Percentiles rank a stretch among this genome's conserved stretches.
Conservation (phyloP, 768 basidiomycete genomes). For the Boletus pseudo-olivaceus region DNA sequence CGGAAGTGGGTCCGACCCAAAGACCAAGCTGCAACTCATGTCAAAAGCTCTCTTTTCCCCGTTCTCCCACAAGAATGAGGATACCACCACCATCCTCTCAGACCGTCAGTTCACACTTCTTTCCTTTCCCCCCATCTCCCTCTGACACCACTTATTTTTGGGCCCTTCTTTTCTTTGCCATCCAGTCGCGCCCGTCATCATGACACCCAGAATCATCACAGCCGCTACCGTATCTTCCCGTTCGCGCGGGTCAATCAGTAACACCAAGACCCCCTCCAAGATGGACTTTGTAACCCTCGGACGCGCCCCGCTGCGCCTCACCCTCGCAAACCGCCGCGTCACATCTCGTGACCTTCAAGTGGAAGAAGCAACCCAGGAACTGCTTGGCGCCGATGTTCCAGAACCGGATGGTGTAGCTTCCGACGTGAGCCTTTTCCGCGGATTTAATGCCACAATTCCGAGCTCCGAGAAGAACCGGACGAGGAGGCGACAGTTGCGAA, state of each 20-base stretch:
- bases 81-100: constrained; percentile 69
- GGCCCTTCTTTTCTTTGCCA: constrained; percentile 21
- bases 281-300: constrained; percentile 78
- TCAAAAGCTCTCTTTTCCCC: constrained; percentile 71
- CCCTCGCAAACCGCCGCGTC: constrained; percentile 60
- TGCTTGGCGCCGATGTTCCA: constrained; percentile 68
- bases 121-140: background rate
- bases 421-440: constrained; percentile 78
- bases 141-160: background rate
- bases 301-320: constrained; percentile 69
- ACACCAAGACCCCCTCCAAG: constrained; percentile 31
- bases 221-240: constrained; percentile 65
- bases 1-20: background rate
- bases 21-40: constrained; percentile 36
- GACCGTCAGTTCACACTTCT: constrained; percentile 51
- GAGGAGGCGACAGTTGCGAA: constrained; percentile 74
- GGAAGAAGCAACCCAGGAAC: constrained; percentile 75
- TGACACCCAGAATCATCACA: constrained; percentile 83
- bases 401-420: constrained; percentile 68
- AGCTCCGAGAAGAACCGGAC: constrained; percentile 77
- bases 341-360: constrained; percentile 84
- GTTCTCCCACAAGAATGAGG: constrained; percentile 53
- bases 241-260: constrained; percentile 33
- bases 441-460: constrained; percentile 94
- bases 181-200: constrained; percentile 78